Base-by-base conservation (phyloP, 192 early-diverging fungal species). In the Hyaloraphidium curvatum region DNA sequence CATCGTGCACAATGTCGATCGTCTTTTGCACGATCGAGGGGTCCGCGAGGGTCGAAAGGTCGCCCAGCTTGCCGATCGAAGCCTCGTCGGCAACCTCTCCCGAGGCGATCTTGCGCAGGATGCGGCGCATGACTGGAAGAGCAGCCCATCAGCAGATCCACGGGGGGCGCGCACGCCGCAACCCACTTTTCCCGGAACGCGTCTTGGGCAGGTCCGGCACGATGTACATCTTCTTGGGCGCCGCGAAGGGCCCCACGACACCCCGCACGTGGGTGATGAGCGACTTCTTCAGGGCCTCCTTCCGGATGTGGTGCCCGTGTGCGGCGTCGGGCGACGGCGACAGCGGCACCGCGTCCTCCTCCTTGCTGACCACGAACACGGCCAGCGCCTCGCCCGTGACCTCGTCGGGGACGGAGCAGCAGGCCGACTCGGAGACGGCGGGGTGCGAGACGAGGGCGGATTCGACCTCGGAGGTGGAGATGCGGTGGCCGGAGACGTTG, bases 61-160 rank as follows among this genome's bases (percentile, higher is more conserved):
- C 92, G 53, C 92, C 92, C 5, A 97, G 66, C 59, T 83, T 76
- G 60, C 82, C 77, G 43, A 48, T 48, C 37, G 70, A 33, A 1
- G 27, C 57, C 25, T 66, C 69, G 9, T 60, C 22, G 0, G 40
- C 53, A 14, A 79, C 64, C 58, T 97, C 88, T 54, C 76, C 75
- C 28, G 73, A 85, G 53, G 90, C 84, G 41, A 91, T 77, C 78
- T 97, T 94, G 62, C 91, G 72, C 66, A 97, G 69, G 55, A 97
- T 83, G 40, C 92, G 77, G 37, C 92, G 77, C 83, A 97, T 91
- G 63, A 97, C n/a, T n/a, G n/a, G n/a, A n/a, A n/a, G n/a, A n/a
- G n/a, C n/a, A n/a, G n/a, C n/a, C n/a, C n/a, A n/a, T n/a, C n/a
- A n/a, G n/a, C n/a, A n/a, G n/a, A n/a, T n/a, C n/a, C n/a, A n/a